Percentiles rank a stretch among this genome's conserved stretches.
Evolutionary conservation across 73 alveolate genomes (phyloP).

Genomic region (Paraurostyla sp.): DNA sequence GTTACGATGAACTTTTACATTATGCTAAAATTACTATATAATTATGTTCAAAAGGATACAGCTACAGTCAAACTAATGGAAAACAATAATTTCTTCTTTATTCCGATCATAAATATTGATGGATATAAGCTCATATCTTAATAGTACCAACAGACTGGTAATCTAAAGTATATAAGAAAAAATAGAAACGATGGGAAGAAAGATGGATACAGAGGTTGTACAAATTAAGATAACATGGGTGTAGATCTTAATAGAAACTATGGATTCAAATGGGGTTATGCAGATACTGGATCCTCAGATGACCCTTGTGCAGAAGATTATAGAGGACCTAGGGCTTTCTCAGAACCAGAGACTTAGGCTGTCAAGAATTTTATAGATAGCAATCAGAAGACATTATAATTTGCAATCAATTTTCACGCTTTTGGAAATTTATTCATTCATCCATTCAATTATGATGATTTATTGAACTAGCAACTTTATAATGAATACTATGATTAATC

Average conservation of each 20-base stretch:
- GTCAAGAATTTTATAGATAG: conserved; percentile 80
- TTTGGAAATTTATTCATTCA: conserved; percentile 93
- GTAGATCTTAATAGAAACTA: conserved; percentile 97
- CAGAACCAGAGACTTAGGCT: conserved; percentile 95
- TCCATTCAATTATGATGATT: conserved; percentile 84
- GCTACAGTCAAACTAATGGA: conserved; percentile 62
- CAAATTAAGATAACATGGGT: conserved; percentile 74
- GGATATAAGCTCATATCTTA: conserved; percentile 80
- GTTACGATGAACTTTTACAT: conserved; percentile 85
- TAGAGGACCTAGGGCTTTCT: conserved; percentile 94
- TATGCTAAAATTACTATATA: conserved; percentile 71
- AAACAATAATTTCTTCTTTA: conserved; percentile 68
- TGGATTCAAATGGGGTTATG: conserved; percentile 87
- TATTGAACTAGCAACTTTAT: conserved; percentile 31
- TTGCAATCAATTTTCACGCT: conserved; percentile 93
- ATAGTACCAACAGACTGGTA: conserved; percentile 35
- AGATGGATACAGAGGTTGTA: conserved; percentile 10
- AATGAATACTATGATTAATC: conserved; percentile 51
- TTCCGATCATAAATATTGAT: conserved; percentile 94
- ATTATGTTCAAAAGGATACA: not conserved
- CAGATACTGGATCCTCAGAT: conserved; percentile 89
- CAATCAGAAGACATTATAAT: conserved; percentile 69
- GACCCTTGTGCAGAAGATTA: conserved; percentile 93
- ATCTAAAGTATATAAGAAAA: conserved; percentile 77
- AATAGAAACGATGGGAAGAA: conserved; percentile 76